phyloP scores from a whole-genome alignment of 1,284 basidiomycete genomes.

The Ganoderma multipileum region DNA sequence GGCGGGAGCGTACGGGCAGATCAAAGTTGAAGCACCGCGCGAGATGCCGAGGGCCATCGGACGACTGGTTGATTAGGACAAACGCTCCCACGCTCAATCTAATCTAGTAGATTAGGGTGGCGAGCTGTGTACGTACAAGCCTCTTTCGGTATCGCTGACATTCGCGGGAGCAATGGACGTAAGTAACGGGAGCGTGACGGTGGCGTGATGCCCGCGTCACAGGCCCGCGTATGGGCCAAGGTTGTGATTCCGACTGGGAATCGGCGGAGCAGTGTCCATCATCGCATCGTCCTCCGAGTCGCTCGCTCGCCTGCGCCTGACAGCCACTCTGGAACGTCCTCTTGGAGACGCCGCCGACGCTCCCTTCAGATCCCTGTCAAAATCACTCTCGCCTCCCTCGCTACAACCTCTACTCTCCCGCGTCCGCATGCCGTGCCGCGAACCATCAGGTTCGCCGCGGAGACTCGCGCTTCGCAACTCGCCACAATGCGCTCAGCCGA shows the following conservation, averaged over 20 bases:
- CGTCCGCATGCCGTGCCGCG: neutral
- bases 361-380: neutral
- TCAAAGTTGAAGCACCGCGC: conserved; percentile 25
- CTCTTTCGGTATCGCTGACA: conserved; percentile 24
- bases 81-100: conserved; percentile 35
- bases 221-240: neutral
- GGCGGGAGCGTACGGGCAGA: neutral
- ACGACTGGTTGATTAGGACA: conserved; percentile 18
- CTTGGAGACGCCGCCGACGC: neutral
- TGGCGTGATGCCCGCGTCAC: neutral
- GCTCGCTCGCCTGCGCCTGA: neutral
- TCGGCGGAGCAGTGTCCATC: conserved; percentile 4
- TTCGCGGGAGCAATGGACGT: conserved; percentile 39
- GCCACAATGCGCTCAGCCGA: neutral
- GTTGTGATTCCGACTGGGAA: conserved; percentile 4
- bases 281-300: neutral
- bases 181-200: neutral
- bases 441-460: neutral
- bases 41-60: conserved; percentile 29
- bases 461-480: neutral
- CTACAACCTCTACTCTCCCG: neutral
- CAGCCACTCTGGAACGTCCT: neutral
- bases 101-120: conserved; percentile 36
- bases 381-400: neutral
- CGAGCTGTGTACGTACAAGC: conserved; percentile 31